Conservation (phyloP, 129 eudicot genomes). For the Artemisia annua region DNA sequence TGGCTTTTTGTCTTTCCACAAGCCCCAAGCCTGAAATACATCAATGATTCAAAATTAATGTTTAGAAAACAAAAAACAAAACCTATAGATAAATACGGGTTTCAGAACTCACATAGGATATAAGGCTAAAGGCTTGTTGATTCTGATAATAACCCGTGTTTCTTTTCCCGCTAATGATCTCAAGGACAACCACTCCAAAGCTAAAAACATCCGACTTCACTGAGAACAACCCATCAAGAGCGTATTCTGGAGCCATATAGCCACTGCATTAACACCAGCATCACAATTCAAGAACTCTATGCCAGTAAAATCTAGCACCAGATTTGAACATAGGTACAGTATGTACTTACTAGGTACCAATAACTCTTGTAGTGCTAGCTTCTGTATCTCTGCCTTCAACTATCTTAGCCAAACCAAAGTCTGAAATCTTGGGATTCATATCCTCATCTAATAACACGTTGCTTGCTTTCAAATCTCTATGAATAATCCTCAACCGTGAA, state of each 20-base stretch:
- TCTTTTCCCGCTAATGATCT: slow-evolving; percentile 55
- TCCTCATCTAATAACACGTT: slow-evolving; percentile 40
- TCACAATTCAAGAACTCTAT: not conserved
- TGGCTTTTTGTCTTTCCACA: slow-evolving; percentile 43
- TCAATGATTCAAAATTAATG: not conserved
- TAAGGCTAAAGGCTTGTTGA: slow-evolving; percentile 38
- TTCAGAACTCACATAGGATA: slow-evolving; percentile 39
- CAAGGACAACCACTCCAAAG: slow-evolving; percentile 54
- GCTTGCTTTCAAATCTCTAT: slow-evolving; percentile 44
- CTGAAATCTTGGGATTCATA: slow-evolving; percentile 43
- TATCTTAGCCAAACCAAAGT: slow-evolving; percentile 44
- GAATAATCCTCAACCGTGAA: slow-evolving; percentile 40
- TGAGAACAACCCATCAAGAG: slow-evolving; percentile 40
- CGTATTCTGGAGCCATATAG: slow-evolving; percentile 54
- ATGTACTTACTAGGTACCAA: slow-evolving; percentile 43
- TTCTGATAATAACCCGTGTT: slow-evolving; percentile 43
- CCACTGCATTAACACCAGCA: slow-evolving; percentile 29
- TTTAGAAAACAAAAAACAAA: not conserved
- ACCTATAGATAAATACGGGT: not conserved
- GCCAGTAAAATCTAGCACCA: not conserved
- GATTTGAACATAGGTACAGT: not conserved
- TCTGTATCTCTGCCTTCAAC: slow-evolving; percentile 36
- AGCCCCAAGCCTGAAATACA: slow-evolving; percentile 42
- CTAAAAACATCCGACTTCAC: slow-evolving; percentile 50
- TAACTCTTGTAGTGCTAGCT: slow-evolving; percentile 31